phyloP scores from a whole-genome alignment of 129 eudicot species.

The Smallanthus sonchifolius region DNA sequence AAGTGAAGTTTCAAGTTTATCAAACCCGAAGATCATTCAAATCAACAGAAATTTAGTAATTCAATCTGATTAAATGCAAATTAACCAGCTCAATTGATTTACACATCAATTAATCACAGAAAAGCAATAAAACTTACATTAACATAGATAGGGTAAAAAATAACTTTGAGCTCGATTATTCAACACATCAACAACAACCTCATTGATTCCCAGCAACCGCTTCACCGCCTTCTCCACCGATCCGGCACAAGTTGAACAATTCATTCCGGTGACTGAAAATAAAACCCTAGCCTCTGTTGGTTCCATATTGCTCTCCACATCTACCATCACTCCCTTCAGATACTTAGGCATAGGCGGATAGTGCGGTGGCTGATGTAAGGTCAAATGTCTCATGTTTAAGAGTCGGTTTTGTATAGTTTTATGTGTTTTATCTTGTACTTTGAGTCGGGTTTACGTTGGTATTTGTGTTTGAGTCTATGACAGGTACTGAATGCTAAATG shows the following conservation, averaged over 20 bases:
- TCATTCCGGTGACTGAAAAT: slow-evolving; percentile 82
- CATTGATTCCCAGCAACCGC: slow-evolving; percentile 82
- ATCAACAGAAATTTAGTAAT: neutral
- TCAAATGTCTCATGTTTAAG: too few relatives aligned
- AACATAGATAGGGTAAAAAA: slow-evolving; percentile 66
- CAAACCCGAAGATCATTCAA: neutral
- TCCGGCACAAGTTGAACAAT: slow-evolving; percentile 92
- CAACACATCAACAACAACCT: slow-evolving; percentile 84
- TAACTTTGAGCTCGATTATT: slow-evolving; percentile 78
- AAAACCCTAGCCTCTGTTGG: slow-evolving; percentile 48
- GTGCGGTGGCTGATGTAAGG: too few relatives aligned
- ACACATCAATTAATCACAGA: neutral
- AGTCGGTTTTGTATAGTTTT: too few relatives aligned
- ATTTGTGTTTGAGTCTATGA: too few relatives aligned
- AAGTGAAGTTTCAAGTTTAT: too few relatives aligned
- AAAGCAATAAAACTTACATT: slow-evolving; percentile 46
- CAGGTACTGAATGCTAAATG: too few relatives aligned
- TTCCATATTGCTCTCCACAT: slow-evolving; percentile 37
- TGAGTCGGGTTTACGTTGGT: too few relatives aligned
- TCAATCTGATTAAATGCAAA: neutral
- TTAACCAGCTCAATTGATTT: neutral
- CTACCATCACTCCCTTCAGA: slow-evolving; percentile 61
- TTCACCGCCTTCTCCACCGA: slow-evolving; percentile 91
- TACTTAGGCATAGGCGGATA: slow-evolving; percentile 94
- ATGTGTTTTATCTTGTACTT: too few relatives aligned